Percentiles rank a stretch among this genome's conserved stretches.
Evolutionary conservation across 2,329 filamentous ascomycete species (phyloP).

Genomic region (Penicillium glabrum): DNA sequence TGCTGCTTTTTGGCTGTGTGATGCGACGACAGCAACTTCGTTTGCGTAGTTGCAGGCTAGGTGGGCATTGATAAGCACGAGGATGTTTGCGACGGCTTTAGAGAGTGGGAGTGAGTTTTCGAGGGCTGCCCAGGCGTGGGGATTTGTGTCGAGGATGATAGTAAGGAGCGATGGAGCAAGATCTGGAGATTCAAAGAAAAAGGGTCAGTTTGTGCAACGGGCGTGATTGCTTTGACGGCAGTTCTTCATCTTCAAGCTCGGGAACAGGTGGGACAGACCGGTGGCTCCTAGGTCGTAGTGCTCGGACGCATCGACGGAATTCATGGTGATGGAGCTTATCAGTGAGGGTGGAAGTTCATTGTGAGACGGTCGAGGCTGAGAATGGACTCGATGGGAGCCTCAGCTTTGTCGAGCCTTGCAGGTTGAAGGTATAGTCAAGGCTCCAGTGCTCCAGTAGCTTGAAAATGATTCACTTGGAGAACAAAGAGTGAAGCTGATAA

Average conservation of each 20-base stretch:
- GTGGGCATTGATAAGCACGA: conserved; percentile 96
- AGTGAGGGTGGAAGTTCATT: conserved; percentile 13
- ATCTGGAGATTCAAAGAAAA: conserved; percentile 36
- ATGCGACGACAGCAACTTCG: conserved; percentile 86
- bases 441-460: not conserved
- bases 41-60: conserved; percentile 92
- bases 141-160: conserved; percentile 94
- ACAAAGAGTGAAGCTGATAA: conserved; percentile 5
- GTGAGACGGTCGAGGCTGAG: not conserved
- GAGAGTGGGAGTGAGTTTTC: conserved; percentile 73
- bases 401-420: not conserved
- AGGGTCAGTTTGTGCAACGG: not conserved
- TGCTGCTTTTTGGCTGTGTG: conserved; percentile 78
- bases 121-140: conserved; percentile 85
- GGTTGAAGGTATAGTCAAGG: not conserved
- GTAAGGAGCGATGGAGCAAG: conserved; percentile 78
- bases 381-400: not conserved
- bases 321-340: conserved; percentile 50
- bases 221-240: not conserved
- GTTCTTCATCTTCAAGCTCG: not conserved
- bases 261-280: conserved; percentile 33
- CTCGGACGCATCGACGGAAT: conserved; percentile 63
- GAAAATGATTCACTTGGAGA: not conserved
- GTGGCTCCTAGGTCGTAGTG: conserved; percentile 51
- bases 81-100: conserved; percentile 80